Percentiles rank a stretch among this genome's conserved stretches.
phyloP scores from a whole-genome alignment of 345 rosid genomes.

The Linum trigynum region DNA sequence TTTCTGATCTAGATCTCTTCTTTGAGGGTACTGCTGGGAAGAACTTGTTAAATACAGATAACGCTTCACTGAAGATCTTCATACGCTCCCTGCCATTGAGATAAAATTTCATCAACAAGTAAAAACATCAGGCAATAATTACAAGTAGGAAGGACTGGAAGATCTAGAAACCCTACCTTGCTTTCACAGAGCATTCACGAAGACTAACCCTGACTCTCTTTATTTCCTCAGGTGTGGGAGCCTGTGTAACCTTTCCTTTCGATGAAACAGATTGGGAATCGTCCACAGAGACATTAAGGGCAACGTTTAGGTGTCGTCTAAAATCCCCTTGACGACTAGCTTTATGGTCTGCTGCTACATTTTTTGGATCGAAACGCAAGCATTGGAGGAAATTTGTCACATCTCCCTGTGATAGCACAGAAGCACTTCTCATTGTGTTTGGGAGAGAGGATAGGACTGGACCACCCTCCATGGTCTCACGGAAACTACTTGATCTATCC shows the following conservation, averaged over 20 bases:
- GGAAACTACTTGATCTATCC: conserved; percentile 87
- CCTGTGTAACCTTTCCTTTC: conserved; percentile 49
- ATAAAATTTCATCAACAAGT: conserved; percentile 22
- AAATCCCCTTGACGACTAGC: conserved; percentile 61
- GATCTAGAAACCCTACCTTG: conserved; percentile 58
- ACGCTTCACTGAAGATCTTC: conserved; percentile 68
- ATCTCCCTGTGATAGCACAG: conserved; percentile 53
- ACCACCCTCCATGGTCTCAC: conserved; percentile 57
- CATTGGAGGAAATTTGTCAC: conserved; percentile 62
- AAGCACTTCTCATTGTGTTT: conserved; percentile 55
- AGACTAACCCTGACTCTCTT: conserved; percentile 58
- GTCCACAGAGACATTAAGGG: conserved; percentile 69
- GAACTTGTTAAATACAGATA: conserved; percentile 67
- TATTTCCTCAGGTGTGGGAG: conserved; percentile 65
- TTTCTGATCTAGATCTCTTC: conserved; percentile 81
- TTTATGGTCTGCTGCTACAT: conserved; percentile 63
- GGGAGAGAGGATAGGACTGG: conserved; percentile 62
- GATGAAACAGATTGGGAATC: conserved; percentile 49
- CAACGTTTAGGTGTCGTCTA: conserved; percentile 45
- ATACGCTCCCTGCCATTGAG: conserved; percentile 59
- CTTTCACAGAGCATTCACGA: conserved; percentile 56
- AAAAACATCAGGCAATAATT: conserved; percentile 11
- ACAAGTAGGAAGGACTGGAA: neutral
- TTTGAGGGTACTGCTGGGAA: conserved; percentile 65
- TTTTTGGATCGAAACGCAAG: conserved; percentile 69